Conservation (phyloP, 148 eudicot species). For the Mesembryanthemum crystallinum region DNA sequence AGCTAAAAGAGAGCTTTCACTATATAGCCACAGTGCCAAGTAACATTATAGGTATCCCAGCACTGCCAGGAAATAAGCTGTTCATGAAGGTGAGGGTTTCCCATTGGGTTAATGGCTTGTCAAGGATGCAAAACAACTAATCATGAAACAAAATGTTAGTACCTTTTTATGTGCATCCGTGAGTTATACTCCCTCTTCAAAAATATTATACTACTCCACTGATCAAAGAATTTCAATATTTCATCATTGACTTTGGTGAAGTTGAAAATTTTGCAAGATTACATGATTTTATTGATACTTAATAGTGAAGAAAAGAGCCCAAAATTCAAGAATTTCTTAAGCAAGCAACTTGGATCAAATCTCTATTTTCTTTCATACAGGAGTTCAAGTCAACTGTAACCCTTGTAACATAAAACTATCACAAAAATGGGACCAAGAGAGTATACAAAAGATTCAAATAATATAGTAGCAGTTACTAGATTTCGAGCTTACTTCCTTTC, state of each 20-base stretch:
- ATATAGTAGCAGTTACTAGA: neutral
- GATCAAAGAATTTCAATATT: neutral
- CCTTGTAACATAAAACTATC: neutral
- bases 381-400: neutral
- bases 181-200: neutral
- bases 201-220: neutral
- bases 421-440: neutral
- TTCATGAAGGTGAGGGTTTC: neutral
- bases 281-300: neutral
- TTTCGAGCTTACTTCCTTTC: slow-evolving; percentile 80
- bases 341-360: no score
- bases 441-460: neutral
- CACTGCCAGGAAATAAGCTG: neutral
- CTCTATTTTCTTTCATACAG: no score
- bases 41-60: neutral
- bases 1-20: neutral
- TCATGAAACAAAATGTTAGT: neutral
- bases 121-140: neutral
- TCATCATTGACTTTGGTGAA: neutral
- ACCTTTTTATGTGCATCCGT: no score
- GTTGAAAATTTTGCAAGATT: neutral
- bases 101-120: neutral
- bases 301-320: neutral
- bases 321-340: no score
- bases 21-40: neutral